These are phyloP conservation scores for Lactifluus echinatus DNA, from an alignment of 768 basidiomycete species.

Conservation along the genomic window DNA sequence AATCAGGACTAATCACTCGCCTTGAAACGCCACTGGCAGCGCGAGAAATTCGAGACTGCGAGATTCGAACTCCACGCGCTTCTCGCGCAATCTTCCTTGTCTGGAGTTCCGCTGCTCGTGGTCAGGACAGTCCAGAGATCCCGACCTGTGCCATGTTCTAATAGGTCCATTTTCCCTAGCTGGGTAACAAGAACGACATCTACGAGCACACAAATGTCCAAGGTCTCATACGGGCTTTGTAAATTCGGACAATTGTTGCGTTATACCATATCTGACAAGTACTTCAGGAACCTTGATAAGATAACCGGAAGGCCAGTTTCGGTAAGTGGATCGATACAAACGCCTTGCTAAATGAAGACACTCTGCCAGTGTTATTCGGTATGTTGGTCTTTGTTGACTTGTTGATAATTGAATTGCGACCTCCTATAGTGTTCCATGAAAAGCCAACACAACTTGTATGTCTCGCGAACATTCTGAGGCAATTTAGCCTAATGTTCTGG, in stretches of 20 bases:
- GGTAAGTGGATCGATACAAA: slow-evolving; percentile 38
- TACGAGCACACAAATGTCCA: slow-evolving; percentile 69
- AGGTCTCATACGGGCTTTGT: slow-evolving; percentile 76
- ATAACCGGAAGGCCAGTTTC: slow-evolving; percentile 76
- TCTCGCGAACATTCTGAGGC: not conserved
- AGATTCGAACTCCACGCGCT: slow-evolving; percentile 80
- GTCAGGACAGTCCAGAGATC: slow-evolving; percentile 52
- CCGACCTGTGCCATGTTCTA: not conserved
- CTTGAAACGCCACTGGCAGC: slow-evolving; percentile 33
- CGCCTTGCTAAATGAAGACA: not conserved
- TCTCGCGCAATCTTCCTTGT: slow-evolving; percentile 53
- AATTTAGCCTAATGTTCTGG: slow-evolving; percentile 6
- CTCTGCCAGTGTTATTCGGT: slow-evolving; percentile 68
- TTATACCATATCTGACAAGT: not conserved
- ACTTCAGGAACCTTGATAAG: slow-evolving; percentile 61
- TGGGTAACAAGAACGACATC: slow-evolving; percentile 92
- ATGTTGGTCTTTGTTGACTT: slow-evolving; percentile 1
- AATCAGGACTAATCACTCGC: not conserved
- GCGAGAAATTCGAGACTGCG: slow-evolving; percentile 74
- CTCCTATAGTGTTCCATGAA: slow-evolving; percentile 83
- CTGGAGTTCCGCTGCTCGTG: slow-evolving; percentile 73
- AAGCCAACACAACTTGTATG: slow-evolving; percentile 86
- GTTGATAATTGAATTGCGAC: not conserved
- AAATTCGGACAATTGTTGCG: slow-evolving; percentile 24
- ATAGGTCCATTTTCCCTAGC: slow-evolving; percentile 31